Percentiles rank a stretch among this genome's conserved stretches.
phyloP scores from a whole-genome alignment of 345 rosid species.

The Geranium rotundifolium region DNA sequence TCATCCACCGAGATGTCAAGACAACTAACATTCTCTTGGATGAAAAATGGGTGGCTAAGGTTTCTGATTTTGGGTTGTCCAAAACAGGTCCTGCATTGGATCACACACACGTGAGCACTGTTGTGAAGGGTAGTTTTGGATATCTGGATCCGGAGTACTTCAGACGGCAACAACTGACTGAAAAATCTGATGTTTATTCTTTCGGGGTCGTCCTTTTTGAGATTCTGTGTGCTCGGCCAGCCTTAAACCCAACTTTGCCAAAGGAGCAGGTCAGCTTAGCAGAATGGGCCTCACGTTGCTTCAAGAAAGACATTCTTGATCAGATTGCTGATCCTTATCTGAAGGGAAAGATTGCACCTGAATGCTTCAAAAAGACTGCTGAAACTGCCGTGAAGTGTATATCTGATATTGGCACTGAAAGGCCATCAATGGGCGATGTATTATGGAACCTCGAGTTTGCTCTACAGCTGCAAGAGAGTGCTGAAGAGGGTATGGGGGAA shows the following conservation, averaged over 20 bases:
- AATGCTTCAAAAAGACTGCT: conserved; percentile 88
- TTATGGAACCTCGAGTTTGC: conserved; percentile 99
- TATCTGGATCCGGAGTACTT: conserved; percentile 95
- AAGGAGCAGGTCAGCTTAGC: conserved; percentile 98
- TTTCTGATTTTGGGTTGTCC: conserved; percentile 91
- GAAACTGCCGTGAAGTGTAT: conserved; percentile 98
- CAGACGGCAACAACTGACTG: conserved; percentile 92
- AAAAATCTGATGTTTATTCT: conserved; percentile 92
- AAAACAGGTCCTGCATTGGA: conserved; percentile 96
- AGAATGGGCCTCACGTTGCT: conserved; percentile 96
- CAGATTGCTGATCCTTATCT: conserved; percentile 78
- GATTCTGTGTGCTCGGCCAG: conserved; percentile 85
- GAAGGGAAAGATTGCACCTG: conserved; percentile 77
- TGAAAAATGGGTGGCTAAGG: conserved; percentile 99
- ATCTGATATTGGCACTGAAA: conserved; percentile 73
- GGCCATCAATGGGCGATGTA: conserved; percentile 99
- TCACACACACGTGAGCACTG: conserved; percentile 97
- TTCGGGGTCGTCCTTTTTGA: conserved; percentile 94
- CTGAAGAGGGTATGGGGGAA: conserved; percentile 56
- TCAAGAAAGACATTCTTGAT: conserved; percentile 83
- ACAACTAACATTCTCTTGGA: conserved; percentile 96
- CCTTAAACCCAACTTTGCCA: conserved; percentile 71
- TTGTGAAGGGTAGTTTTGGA: conserved; percentile 96
- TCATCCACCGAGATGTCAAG: conserved; percentile 95
- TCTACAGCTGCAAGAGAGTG: conserved; percentile 90